phyloP scores from a whole-genome alignment of 1,284 basidiomycete species.

The Microbotryomycetes sp. region DNA sequence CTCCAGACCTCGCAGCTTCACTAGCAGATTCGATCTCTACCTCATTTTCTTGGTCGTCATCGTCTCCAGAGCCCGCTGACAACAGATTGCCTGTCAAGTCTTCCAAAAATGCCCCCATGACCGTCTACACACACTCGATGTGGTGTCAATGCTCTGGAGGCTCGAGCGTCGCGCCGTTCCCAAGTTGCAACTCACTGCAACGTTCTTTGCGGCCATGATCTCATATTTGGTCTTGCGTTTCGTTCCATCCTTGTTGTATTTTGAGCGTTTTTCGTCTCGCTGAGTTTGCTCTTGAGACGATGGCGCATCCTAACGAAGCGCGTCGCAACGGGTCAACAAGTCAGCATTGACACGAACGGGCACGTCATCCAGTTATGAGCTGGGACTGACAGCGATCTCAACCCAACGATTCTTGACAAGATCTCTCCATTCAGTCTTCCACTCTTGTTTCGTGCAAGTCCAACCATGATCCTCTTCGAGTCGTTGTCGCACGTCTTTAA shows the following conservation, averaged over 20 bases:
- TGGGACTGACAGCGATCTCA: not conserved
- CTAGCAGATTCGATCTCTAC: constrained; percentile 16
- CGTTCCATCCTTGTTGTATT: not conserved
- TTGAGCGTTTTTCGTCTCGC: too few species aligned
- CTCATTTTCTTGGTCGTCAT: constrained; percentile 45
- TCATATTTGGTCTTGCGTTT: not conserved
- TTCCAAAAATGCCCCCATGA: not conserved
- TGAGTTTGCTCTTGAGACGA: too few species aligned
- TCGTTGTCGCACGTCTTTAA: not conserved
- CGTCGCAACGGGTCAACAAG: not conserved
- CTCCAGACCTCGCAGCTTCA: constrained; percentile 8
- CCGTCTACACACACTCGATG: not conserved
- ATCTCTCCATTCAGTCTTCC: not conserved
- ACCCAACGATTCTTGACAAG: not conserved
- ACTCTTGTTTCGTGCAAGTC: not conserved
- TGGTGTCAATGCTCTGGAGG: not conserved
- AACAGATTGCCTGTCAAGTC: not conserved
- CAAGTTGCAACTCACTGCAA: not conserved
- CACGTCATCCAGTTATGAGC: not conserved
- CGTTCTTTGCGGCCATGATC: not conserved
- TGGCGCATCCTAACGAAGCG: not conserved
- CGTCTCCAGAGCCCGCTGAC: constrained; percentile 33
- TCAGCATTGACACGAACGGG: not conserved
- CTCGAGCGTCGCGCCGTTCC: not conserved
- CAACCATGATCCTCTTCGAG: not conserved